Evolutionary conservation across 2,329 filamentous ascomycete species (phyloP).

Genomic region (Fusarium guadeloupense): DNA sequence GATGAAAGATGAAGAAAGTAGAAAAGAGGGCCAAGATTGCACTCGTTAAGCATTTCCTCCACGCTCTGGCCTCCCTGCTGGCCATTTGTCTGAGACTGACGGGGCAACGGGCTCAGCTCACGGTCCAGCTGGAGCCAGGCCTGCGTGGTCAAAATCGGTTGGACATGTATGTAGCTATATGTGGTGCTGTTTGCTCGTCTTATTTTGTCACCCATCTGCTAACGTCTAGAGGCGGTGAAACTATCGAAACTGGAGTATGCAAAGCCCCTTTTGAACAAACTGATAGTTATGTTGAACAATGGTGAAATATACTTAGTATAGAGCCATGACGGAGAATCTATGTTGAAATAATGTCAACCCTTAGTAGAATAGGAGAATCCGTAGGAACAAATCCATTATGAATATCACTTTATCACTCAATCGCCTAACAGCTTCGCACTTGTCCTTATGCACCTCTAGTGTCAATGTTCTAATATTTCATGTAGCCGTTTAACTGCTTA

Average conservation of each 20-base stretch:
- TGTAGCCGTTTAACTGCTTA: too few species aligned
- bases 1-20: slow-evolving; percentile 38
- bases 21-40: slow-evolving; percentile 36
- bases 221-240: slow-evolving; percentile 35
- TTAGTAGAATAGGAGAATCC: too few species aligned
- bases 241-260: slow-evolving; percentile 36
- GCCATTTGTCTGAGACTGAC: slow-evolving; percentile 46
- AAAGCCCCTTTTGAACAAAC: slow-evolving; percentile 20
- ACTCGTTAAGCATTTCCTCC: slow-evolving; percentile 38
- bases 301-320: too few species aligned
- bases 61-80: slow-evolving; percentile 39
- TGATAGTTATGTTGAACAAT: too few species aligned
- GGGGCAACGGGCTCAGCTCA: slow-evolving; percentile 40
- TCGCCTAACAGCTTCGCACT: too few species aligned
- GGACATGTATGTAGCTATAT: background rate
- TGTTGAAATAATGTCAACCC: too few species aligned
- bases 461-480: too few species aligned
- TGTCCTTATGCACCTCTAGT: too few species aligned
- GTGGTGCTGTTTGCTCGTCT: background rate
- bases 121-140: slow-evolving; percentile 25
- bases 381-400: too few species aligned
- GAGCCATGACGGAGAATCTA: too few species aligned
- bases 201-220: slow-evolving; percentile 10
- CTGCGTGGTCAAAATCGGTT: background rate
- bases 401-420: too few species aligned